Conservation (phyloP, 73 alveolate genomes). For the Paraurostyla sp. region DNA sequence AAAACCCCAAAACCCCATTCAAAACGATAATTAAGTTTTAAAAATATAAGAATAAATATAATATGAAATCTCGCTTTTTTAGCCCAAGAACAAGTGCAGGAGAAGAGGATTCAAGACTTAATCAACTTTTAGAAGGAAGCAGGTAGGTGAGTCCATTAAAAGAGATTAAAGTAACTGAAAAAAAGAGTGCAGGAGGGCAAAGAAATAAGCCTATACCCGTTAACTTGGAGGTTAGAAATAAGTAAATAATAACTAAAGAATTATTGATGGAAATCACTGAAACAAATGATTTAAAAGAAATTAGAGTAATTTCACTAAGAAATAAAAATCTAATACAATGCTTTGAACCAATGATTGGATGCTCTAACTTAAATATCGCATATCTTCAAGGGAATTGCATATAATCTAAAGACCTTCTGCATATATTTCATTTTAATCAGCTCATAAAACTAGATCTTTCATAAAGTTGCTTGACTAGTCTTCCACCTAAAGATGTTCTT, state of each 20-base stretch:
- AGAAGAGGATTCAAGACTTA: too few relatives aligned
- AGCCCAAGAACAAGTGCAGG: too few relatives aligned
- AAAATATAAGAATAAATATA: too few relatives aligned
- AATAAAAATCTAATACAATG: constrained; percentile 25
- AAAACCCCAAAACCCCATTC: too few relatives aligned
- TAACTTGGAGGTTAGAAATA: constrained; percentile 20
- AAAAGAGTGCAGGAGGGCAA: not conserved
- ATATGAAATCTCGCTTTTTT: too few relatives aligned
- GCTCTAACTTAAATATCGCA: constrained; percentile 56
- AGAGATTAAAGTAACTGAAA: not conserved
- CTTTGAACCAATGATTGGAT: constrained; percentile 29
- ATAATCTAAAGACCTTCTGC: constrained; percentile 21
- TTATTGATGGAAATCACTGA: constrained; percentile 61
- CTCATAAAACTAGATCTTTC: constrained; percentile 64
- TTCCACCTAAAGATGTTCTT: constrained; percentile 51
- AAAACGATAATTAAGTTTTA: too few relatives aligned
- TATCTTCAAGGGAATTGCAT: constrained; percentile 65
- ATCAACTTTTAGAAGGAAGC: too few relatives aligned
- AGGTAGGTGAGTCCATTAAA: not conserved
- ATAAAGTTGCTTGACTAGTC: constrained; percentile 25
- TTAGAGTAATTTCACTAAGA: constrained; percentile 62
- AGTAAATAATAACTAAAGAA: constrained; percentile 36
- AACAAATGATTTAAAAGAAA: constrained; percentile 31
- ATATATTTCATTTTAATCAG: not conserved
- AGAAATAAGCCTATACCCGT: not conserved